These are phyloP conservation scores for Puccinia horiana DNA, from an alignment of 1,284 basidiomycete species.

Conservation along the genomic window DNA sequence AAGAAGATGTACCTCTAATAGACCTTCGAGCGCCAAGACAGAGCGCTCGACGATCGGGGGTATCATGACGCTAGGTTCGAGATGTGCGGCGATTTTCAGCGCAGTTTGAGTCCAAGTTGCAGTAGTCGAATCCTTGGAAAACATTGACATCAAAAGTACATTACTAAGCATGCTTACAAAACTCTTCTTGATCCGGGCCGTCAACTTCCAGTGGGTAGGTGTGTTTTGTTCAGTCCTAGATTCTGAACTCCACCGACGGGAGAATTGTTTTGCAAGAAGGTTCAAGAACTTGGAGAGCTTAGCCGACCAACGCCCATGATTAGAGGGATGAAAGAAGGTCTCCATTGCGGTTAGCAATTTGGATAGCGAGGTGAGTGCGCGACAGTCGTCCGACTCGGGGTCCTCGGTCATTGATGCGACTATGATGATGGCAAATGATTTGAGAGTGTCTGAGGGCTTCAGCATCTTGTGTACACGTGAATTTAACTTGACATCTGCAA, in stretches of 20 bases:
- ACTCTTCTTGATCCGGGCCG: slow-evolving; percentile 74
- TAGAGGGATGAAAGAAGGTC: slow-evolving; percentile 80
- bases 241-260: slow-evolving; percentile 79
- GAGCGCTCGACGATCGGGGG: slow-evolving; percentile 89
- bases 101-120: slow-evolving; percentile 71
- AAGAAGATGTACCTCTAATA: slow-evolving; percentile 72
- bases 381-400: slow-evolving; percentile 61
- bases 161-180: slow-evolving; percentile 82
- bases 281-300: slow-evolving; percentile 70
- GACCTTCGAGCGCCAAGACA: slow-evolving; percentile 82
- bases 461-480: slow-evolving; percentile 74
- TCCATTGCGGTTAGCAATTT: slow-evolving; percentile 89
- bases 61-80: slow-evolving; percentile 86
- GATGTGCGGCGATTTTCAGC: slow-evolving; percentile 71
- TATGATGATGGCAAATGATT: slow-evolving; percentile 79
- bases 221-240: slow-evolving; percentile 77
- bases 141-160: slow-evolving; percentile 89
- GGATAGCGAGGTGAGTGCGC: slow-evolving; percentile 81
- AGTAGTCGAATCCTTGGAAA: slow-evolving; percentile 70
- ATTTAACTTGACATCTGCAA: slow-evolving; percentile 64
- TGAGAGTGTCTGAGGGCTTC: slow-evolving; percentile 71
- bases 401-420: slow-evolving; percentile 90
- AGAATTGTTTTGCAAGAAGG: slow-evolving; percentile 80
- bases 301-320: slow-evolving; percentile 61
- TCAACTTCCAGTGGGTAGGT: slow-evolving; percentile 74